Base-by-base conservation (phyloP, 345 rosid species). In the Hibiscus tridactylites region DNA sequence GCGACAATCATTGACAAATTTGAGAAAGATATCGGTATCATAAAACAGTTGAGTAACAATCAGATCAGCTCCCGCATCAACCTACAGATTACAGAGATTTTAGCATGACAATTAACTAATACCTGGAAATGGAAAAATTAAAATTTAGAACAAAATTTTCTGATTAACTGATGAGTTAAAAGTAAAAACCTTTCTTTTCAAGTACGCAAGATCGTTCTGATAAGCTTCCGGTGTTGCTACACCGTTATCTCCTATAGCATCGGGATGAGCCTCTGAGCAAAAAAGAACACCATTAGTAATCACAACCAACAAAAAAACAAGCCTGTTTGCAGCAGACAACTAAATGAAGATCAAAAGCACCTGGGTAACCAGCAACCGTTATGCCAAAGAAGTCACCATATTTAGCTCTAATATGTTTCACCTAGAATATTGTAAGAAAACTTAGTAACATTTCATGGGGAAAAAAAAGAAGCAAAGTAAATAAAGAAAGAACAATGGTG, bases 331-430 rank as follows among this genome's bases (percentile, higher is more conserved):
- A 61, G 65, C 47, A 42, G 54, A 65, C 65, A 5, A 67, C 9
- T 12, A 35, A n/a, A 17, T 9, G 61, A 37, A 35, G 15, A 6
- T 24, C 52, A 74, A 29, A 33, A 53, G 6, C 50, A 93, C 98
- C 98, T 71, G 99, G 99, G 77, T 96, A 96, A 57, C 99, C 99
- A 76, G 99, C 99, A 71, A 96, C 98, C 1, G 99, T 96, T 56
- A 96, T 84, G 57, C 99, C 99, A 29, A 96, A 96, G 84, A 89
- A 92, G 69, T 88, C 94, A 1, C 91, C 98, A 71, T 92, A 90
- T 58, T 86, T 77, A 60, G 84, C 80, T 56, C 84, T 81, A 44
- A 96, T 89, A 69, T 95, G 99, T 75, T 88, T 86, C 52, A 95
- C 94, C 94, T 89, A 82, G 73, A 78, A 19, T 28, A 29, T 24